Evolutionary conservation across 139 green algal genomes (phyloP).

Genomic region (Chlamydomonas sp.): DNA sequence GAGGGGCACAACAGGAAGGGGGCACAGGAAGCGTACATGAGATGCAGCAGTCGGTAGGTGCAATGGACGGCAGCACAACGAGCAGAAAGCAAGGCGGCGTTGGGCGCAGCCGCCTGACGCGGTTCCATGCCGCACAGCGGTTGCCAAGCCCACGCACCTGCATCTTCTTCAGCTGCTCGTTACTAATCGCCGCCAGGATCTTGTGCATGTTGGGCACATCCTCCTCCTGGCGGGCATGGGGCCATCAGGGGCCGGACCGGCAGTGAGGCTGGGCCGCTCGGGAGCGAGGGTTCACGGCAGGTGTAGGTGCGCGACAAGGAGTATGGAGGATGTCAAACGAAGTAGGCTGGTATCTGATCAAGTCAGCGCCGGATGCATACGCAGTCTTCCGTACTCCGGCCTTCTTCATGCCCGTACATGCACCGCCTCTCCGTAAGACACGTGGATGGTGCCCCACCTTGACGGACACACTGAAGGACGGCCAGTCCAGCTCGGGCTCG

Average conservation of each 20-base stretch:
- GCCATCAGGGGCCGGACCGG: not conserved
- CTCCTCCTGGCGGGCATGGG: not conserved
- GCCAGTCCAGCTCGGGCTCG: constrained; percentile 48
- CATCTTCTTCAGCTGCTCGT: constrained; percentile 13
- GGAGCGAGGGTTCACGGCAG: too few relatives aligned
- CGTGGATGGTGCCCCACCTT: not conserved
- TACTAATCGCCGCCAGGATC: constrained; percentile 29
- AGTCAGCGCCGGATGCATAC: too few relatives aligned
- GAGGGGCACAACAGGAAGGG: not conserved
- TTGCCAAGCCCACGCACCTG: constrained; percentile 12
- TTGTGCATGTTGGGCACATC: constrained; percentile 44
- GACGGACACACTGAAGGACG: constrained; percentile 41
- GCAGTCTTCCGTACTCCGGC: too few relatives aligned
- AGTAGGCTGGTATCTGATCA: too few relatives aligned
- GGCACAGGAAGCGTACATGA: not conserved
- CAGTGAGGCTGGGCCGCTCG: not conserved
- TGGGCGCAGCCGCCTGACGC: too few relatives aligned
- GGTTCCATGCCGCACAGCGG: not conserved
- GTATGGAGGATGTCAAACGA: too few relatives aligned
- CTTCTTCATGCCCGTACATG: too few relatives aligned
- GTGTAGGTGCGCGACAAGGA: too few relatives aligned
- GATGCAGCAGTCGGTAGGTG: not conserved
- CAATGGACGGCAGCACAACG: not conserved
- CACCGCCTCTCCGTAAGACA: too few relatives aligned
- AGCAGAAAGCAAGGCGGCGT: not conserved